Evolutionary conservation across 768 basidiomycete genomes (phyloP), one percentile per base, ranked within the genome.

Genomic region (Pisolithus albus): DNA sequence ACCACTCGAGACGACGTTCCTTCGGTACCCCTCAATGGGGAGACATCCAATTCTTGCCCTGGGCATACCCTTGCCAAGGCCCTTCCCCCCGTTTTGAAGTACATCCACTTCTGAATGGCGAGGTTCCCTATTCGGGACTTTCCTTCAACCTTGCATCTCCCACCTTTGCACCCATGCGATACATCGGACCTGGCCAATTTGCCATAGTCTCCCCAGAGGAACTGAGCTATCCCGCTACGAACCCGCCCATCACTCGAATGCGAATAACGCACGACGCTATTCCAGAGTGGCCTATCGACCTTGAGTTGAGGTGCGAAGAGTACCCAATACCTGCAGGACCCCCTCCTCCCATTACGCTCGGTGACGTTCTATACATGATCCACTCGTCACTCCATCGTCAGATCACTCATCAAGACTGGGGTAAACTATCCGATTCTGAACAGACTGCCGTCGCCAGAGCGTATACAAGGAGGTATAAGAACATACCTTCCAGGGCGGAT

Each of bases 211-310:
- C 75, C 0, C 47, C 57, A 0, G 76, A 78, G 1, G 76, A 82
- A 28, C 69, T 84, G 9, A 52, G 51, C 1, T 70, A 82, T 62
- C 68, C 74, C 4, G 84, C 82, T 16, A 82, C 81, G 8, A 70
- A 78, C 56, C 85, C 85, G 0, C 64, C 75, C 0, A 63, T 80
- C 46, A 75, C 72, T 9, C 72, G 68, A 34, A 73, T 86, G 57
- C 73, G 75, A n/a, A 80, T 88, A 59, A 59, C 73, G 1, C 80
- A 77, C 59, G 81, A 86, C 47, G 55, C 60, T 15, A 70, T 83
- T 46, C 79, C 81, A 0, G 59, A 75, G n/a, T 86, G 84, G 83
- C 78, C 81, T 13, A 72, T 86, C 48, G 74, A 78, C 52, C 63
- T 86, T 46, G 67, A 73, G 42, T 73, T 70, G 56, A 66, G 69